A percentile compares a stretch with the other conserved stretches of the same genome.
Evolutionary conservation across 1,139 yeast genomes (phyloP).

Genomic region (Ogataea hybrid): DNA sequence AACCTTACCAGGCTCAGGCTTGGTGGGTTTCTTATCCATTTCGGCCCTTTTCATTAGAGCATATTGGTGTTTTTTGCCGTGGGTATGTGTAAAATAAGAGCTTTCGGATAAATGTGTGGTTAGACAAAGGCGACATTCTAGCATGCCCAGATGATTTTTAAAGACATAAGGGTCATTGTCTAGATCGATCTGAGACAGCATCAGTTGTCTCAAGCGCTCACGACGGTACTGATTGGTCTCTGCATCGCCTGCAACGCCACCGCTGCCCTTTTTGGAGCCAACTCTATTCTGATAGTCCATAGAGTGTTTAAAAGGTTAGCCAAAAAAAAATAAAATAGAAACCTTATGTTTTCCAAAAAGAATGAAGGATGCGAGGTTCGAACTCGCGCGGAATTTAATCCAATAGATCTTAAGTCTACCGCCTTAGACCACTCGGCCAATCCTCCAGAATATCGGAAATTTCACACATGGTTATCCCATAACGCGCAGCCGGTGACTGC

Average conservation of each 20-base stretch:
- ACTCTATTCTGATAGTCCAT: slow-evolving; percentile 61
- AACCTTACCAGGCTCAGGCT: slow-evolving; percentile 23
- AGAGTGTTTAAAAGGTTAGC: background rate
- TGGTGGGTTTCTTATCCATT: slow-evolving; percentile 39
- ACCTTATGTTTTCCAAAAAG: background rate
- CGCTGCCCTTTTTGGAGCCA: slow-evolving; percentile 59
- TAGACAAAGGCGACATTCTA: slow-evolving; percentile 74
- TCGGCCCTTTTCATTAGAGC: slow-evolving; percentile 60
- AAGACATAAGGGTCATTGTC: slow-evolving; percentile 78
- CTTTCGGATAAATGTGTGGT: slow-evolving; percentile 74
- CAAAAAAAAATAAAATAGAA: background rate
- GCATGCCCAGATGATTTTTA: slow-evolving; percentile 67
- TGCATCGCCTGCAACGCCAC: slow-evolving; percentile 72
- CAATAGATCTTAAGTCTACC: slow-evolving; percentile 39
- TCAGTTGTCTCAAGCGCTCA: slow-evolving; percentile 61
- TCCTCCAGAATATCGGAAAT: slow-evolving; percentile 28
- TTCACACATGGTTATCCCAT: background rate
- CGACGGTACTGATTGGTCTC: slow-evolving; percentile 67
- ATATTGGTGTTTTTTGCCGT: slow-evolving; percentile 73
- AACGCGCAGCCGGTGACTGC: background rate
- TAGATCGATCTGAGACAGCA: slow-evolving; percentile 60
- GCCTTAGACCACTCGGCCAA: slow-evolving; percentile 40
- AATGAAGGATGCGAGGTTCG: slow-evolving; percentile 82
- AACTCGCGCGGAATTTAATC: slow-evolving; percentile 72
- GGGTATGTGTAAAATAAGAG: slow-evolving; percentile 76